Base-by-base conservation (phyloP, 1,139 yeast genomes). In the Magnusiomyces ingens region DNA sequence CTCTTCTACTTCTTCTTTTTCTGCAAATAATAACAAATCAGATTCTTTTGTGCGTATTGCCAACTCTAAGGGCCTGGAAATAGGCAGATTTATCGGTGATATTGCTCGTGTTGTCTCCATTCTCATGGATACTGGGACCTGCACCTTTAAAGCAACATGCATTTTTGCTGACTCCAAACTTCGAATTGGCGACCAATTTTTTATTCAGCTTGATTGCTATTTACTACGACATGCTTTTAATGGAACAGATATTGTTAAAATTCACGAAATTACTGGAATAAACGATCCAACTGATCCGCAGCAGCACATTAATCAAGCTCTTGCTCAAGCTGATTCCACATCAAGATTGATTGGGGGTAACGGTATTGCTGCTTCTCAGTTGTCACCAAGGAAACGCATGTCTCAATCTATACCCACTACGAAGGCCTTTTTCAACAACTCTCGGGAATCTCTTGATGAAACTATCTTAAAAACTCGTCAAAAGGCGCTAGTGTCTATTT, bases 1-100 rank as follows among this genome's bases (percentile, higher is more conserved):
- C 41, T 11, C 37, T 17, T 3, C 38, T 2, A 13, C 41, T 38
- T 18, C 54, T 53, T 10, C 52, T 53, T 11, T 52, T 21, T 50
- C 56, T 10, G 42, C 51, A n/a, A 41, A 48, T 26, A 22, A 50
- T 13, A 8, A 36, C 22, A 63, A 59, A 17, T 67, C 65, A 19
- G 68, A 67, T 43, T 59, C 58, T 37, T 61, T 70, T 41, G 71
- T 72, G 18, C 66, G 73, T 1, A 61, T 72, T 13, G 58, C 59
- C 26, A 67, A 64, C 46, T 42, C 58, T 3, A 50, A 56, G 2
- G 71, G 71, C n/a, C 54, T 87, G 56, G 96, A 88, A 64, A 74
- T 91, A 41, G 97, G 95, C 0, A 76, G 96, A 57, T 66, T 89
- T 1, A 84, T 90, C 0, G 91, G 85, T 58, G 86, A 82, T 51